These are phyloP conservation scores for Testicularia cyperi DNA, from an alignment of 1,284 basidiomycete species.

Conservation along the genomic window DNA sequence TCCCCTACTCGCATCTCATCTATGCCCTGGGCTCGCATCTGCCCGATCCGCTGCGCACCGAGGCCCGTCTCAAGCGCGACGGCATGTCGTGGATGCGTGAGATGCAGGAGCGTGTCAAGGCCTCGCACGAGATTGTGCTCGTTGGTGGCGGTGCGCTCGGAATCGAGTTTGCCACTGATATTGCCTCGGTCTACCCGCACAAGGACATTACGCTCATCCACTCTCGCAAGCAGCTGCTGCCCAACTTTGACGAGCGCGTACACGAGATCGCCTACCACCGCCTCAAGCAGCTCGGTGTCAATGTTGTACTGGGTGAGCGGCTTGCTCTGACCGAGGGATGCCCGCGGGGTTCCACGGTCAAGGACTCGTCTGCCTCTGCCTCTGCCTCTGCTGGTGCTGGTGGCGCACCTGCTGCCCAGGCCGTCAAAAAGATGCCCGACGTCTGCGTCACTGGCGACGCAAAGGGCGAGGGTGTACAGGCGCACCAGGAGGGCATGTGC, in stretches of 20 bases:
- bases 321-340: slow-evolving; percentile 55
- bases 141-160: slow-evolving; percentile 59
- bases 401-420: slow-evolving; percentile 3
- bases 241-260: slow-evolving; percentile 55
- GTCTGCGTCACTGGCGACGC: slow-evolving; percentile 35
- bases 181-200: slow-evolving; percentile 42
- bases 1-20: slow-evolving; percentile 57
- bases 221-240: slow-evolving; percentile 53
- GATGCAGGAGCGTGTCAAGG: slow-evolving; percentile 44
- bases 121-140: slow-evolving; percentile 50
- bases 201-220: slow-evolving; percentile 57
- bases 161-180: slow-evolving; percentile 56
- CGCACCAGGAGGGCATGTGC: slow-evolving; percentile 41
- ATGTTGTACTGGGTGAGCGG: slow-evolving; percentile 56
- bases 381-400: slow-evolving; percentile 5
- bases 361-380: slow-evolving; percentile 12
- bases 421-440: slow-evolving; percentile 6
- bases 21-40: slow-evolving; percentile 58
- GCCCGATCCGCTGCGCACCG: slow-evolving; percentile 56
- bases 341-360: slow-evolving; percentile 46
- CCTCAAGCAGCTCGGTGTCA: slow-evolving; percentile 51
- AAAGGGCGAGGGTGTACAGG: slow-evolving; percentile 40
- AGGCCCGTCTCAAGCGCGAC: slow-evolving; percentile 47
- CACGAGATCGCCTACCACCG: slow-evolving; percentile 49
- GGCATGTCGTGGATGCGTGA: slow-evolving; percentile 52